Percentiles rank a stretch among this genome's conserved stretches.
phyloP scores from a whole-genome alignment of 176 grass and related monocot genomes.

The Cenchrus fungigraminus region DNA sequence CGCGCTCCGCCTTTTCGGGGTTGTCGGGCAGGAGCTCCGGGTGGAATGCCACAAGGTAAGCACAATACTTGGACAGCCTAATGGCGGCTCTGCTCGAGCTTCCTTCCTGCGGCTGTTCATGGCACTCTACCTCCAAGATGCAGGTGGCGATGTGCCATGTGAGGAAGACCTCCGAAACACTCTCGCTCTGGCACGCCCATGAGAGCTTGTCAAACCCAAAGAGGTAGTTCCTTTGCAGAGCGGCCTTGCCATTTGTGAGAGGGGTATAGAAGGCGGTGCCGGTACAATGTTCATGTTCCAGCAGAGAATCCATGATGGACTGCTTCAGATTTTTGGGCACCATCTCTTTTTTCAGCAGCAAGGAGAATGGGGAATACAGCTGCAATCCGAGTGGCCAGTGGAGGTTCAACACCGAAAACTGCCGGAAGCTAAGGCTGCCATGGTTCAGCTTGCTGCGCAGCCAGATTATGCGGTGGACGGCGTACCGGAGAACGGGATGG shows the following conservation, averaged over 20 bases:
- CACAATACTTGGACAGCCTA: background rate
- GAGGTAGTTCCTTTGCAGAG: background rate
- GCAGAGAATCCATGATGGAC: background rate
- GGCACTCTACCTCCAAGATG: background rate
- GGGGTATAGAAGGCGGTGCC: background rate
- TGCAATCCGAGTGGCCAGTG: background rate
- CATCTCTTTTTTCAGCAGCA: background rate
- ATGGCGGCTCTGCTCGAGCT: background rate
- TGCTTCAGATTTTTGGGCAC: background rate
- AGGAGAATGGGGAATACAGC: background rate
- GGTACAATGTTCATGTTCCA: background rate
- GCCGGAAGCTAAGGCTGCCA: background rate
- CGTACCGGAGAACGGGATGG: background rate
- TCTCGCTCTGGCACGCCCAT: background rate
- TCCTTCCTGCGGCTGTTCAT: background rate
- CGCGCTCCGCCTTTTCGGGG: background rate
- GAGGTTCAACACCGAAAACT: background rate
- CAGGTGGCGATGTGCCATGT: background rate
- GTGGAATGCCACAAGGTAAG: constrained; percentile 16
- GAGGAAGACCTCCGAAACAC: background rate
- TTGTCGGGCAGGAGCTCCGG: constrained; percentile 21
- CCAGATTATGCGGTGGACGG: background rate
- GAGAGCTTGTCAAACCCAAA: background rate
- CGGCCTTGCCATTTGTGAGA: background rate
- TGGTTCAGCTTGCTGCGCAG: background rate